Conservation (phyloP, 768 basidiomycete genomes). For the Galerina marginata region DNA sequence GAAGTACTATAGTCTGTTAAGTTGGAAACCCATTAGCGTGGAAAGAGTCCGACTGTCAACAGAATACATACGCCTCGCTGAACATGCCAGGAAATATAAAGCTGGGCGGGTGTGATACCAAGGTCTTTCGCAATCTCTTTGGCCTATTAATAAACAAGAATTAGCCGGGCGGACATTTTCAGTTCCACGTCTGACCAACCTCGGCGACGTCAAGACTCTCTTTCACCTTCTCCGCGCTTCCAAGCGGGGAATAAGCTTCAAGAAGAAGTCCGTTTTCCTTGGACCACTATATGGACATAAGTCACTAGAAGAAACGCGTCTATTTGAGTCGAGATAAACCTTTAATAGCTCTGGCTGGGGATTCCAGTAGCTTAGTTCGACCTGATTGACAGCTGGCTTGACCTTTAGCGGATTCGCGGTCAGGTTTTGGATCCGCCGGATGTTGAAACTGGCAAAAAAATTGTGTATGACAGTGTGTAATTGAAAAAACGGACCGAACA, state of each 20-base stretch:
- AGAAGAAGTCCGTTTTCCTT: constrained; percentile 68
- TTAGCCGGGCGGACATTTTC: background rate
- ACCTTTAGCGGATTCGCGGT: constrained; percentile 65
- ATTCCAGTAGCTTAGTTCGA: constrained; percentile 79
- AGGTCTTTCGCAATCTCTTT: constrained; percentile 64
- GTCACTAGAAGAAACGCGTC: background rate
- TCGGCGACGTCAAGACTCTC: constrained; percentile 63
- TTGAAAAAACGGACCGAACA: background rate
- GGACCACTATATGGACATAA: constrained; percentile 55
- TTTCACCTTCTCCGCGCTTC: constrained; percentile 62
- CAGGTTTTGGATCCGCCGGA: constrained; percentile 58
- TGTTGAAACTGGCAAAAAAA: constrained; percentile 35
- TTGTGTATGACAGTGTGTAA: background rate
- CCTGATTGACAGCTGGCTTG: constrained; percentile 74
- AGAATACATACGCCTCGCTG: constrained; percentile 70
- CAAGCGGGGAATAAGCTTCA: constrained; percentile 81
- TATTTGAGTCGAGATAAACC: background rate
- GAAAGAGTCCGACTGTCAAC: background rate
- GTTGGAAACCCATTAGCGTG: background rate
- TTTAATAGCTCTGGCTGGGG: constrained; percentile 79
- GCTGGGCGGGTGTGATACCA: constrained; percentile 76
- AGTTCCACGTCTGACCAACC: constrained; percentile 31
- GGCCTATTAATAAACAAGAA: constrained; percentile 38
- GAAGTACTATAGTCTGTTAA: constrained; percentile 67
- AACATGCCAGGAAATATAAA: constrained; percentile 76